Evolutionary conservation across 345 rosid genomes (phyloP).

Genomic region (Draba incana): DNA sequence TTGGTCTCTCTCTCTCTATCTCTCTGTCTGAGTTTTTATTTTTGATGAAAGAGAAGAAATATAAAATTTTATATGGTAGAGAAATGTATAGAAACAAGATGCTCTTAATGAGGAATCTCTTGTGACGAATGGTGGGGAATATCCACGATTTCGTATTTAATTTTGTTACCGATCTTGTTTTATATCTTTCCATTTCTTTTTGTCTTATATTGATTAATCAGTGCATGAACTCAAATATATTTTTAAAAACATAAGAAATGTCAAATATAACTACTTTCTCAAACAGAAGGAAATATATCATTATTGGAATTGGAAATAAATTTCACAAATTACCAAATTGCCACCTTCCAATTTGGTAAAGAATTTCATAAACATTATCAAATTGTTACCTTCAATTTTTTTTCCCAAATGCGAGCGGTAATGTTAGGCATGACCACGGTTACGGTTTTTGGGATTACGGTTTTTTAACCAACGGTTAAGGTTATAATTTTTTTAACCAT

Average conservation of each 20-base stretch:
- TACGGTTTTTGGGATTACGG: too few species aligned
- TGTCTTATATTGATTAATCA: background rate
- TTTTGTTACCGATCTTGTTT: background rate
- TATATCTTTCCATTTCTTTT: background rate
- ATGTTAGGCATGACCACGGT: too few species aligned
- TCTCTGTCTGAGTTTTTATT: constrained; percentile 23
- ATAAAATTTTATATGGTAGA: constrained; percentile 20
- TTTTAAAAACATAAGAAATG: background rate
- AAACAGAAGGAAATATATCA: background rate
- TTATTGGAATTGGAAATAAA: constrained; percentile 1
- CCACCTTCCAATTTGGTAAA: background rate
- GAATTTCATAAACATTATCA: background rate
- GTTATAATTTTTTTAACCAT: too few species aligned
- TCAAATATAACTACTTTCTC: background rate
- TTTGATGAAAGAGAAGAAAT: constrained; percentile 22
- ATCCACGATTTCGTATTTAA: constrained; percentile 28
- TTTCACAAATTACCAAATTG: background rate
- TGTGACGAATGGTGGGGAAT: constrained; percentile 29
- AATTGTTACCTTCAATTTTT: too few species aligned
- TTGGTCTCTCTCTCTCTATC: constrained; percentile 22
- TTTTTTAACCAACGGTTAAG: too few species aligned
- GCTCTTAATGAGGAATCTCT: constrained; percentile 35
- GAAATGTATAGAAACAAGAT: constrained; percentile 9
- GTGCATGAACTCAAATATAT: constrained; percentile 11
- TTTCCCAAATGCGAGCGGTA: background rate